Percentiles rank a stretch among this genome's conserved stretches.
Conservation (phyloP, 2,329 filamentous ascomycete species). For the Epichloe festucae region DNA sequence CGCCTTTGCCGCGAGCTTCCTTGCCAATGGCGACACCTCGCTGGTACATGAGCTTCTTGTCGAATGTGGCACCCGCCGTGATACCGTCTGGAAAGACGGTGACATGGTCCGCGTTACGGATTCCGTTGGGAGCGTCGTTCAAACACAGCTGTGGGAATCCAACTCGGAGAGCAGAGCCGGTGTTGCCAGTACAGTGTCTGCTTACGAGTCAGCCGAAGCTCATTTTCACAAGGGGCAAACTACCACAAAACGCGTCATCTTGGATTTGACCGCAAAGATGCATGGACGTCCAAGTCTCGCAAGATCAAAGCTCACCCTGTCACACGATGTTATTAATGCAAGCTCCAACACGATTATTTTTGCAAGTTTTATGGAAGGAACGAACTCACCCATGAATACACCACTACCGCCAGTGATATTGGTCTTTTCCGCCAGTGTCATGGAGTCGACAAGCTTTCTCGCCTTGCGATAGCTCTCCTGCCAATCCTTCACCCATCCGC, state of each 20-base stretch:
- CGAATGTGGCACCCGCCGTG: slow-evolving; percentile 60
- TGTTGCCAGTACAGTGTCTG: slow-evolving; percentile 62
- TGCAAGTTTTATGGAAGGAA: background rate
- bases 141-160: slow-evolving; percentile 61
- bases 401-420: slow-evolving; percentile 64
- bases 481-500: slow-evolving; percentile 61
- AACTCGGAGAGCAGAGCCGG: slow-evolving; percentile 55
- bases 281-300: background rate
- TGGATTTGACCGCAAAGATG: background rate
- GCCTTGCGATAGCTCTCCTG: slow-evolving; percentile 57
- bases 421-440: slow-evolving; percentile 72
- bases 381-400: slow-evolving; percentile 48
- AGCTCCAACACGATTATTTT: background rate
- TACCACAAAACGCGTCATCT: background rate
- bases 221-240: background rate
- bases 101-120: slow-evolving; percentile 60
- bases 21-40: slow-evolving; percentile 55
- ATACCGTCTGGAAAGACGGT: slow-evolving; percentile 74
- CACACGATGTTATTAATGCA: background rate
- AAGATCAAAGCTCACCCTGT: slow-evolving; percentile 3
- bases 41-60: slow-evolving; percentile 57
- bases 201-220: background rate
- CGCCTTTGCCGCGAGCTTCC: slow-evolving; percentile 61
- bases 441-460: slow-evolving; percentile 51
- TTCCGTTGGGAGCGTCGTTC: slow-evolving; percentile 58